These are phyloP conservation scores for Xylaria sp. DNA, from an alignment of 2,329 filamentous ascomycete species.

Conservation along the genomic window DNA sequence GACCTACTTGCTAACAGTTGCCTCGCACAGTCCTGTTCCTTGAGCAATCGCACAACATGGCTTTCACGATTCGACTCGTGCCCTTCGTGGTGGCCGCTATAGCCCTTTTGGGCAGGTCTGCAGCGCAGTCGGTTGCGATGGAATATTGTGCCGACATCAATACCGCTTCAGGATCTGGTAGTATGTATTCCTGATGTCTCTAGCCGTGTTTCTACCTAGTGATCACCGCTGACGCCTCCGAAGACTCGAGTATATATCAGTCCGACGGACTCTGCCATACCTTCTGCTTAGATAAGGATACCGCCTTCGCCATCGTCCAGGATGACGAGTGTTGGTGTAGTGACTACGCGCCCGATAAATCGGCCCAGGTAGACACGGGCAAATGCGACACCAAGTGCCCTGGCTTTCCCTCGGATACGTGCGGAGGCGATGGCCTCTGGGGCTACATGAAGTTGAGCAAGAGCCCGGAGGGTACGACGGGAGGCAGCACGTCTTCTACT, in stretches of 20 bases:
- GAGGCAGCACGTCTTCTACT: constrained; percentile 30
- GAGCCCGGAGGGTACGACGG: constrained; percentile 60
- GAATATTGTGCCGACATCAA: constrained; percentile 52
- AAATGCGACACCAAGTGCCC: constrained; percentile 65
- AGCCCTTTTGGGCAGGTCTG: constrained; percentile 24
- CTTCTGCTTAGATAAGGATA: constrained; percentile 58
- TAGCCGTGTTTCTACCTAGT: constrained; percentile 25
- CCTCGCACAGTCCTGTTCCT: constrained; percentile 10
- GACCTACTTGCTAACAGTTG: constrained; percentile 8
- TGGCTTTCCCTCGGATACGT: constrained; percentile 68
- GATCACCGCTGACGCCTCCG: constrained; percentile 19
- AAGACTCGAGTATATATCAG: constrained; percentile 62
- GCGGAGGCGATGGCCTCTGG: constrained; percentile 64
- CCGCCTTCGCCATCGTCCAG: constrained; percentile 71
- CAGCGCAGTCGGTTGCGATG: constrained; percentile 37
- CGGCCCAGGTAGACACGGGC: constrained; percentile 42
- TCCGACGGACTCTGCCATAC: constrained; percentile 70
- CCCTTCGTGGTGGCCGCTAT: constrained; percentile 30
- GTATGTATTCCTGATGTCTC: constrained; percentile 40
- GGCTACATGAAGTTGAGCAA: constrained; percentile 65
- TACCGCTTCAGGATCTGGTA: constrained; percentile 45
- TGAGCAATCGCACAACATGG: constrained; percentile 25
- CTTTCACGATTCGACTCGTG: constrained; percentile 20
- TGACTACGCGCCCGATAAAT: constrained; percentile 61
- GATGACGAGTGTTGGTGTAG: constrained; percentile 73